Evolutionary conservation across 768 basidiomycete genomes (phyloP), one percentile per base, ranked within the genome.

Genomic region (Scleroderma bovista): DNA sequence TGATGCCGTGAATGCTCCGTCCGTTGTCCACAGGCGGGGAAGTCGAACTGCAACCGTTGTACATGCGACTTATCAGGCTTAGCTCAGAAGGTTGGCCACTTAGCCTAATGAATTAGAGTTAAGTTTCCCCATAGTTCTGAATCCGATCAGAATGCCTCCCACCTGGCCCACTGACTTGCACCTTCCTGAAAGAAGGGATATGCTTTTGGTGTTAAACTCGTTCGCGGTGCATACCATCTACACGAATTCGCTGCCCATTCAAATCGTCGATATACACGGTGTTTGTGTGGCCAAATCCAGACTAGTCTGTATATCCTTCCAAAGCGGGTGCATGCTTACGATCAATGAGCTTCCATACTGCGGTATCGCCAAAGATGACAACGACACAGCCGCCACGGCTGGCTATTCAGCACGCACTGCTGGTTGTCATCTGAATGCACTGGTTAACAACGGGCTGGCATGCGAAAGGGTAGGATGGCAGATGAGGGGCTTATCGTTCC

Each of bases 331-430:
- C 62, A 3, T 80, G 80, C 46, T n/a, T 97, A 85, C 64, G 75
- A 94, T 55, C 65, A 68, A 9, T 86, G 87, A 54, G 77, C 76
- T 17, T 61, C 65, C 22, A 51, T 79, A 15, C 71, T 93, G 65
- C 11, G 74, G 75, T 0, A 70, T 93, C 32, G 70, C 73, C 3
- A 71, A 73, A 10, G 84, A 86, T 46, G 45, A 19, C 45, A 2
- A 23, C 24, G 24, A 13, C 42, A 16, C 53, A n/a, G 29, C n/a
- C 48, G 16, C 53, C 59, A 15, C 56, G 46, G 32, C 40, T 93
- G 13, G 86, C 79, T 93, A 2, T 93, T 96, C 56, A 93, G 86
- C 1, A 93, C 93, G 19, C 93, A 95, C 55, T 95, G 95, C 60
- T 78, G 81, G 75, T 69, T 70, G 23, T 89, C 86, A 50, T 41